These are phyloP conservation scores for Rhizomucor pusillus DNA, from an alignment of 371 early-diverging fungal species.

Conservation along the genomic window DNA sequence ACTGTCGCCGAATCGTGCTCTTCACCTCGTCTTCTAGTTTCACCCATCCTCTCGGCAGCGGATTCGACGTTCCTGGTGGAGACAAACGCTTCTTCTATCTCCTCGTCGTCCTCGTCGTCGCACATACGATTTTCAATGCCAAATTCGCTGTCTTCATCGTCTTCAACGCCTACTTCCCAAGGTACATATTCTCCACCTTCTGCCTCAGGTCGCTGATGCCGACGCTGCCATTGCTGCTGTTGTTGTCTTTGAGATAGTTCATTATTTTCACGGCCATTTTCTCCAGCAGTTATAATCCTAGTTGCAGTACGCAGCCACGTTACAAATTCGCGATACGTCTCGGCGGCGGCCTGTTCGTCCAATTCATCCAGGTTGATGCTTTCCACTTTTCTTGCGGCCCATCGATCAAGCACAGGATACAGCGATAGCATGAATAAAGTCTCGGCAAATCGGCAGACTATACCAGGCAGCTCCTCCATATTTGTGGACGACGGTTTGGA, in stretches of 20 bases:
- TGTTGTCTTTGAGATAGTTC: too few relatives aligned
- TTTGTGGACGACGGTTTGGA: background rate
- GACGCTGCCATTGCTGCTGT: too few relatives aligned
- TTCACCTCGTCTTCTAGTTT: constrained; percentile 29
- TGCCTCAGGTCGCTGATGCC: background rate
- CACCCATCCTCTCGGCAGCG: constrained; percentile 27
- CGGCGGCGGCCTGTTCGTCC: constrained; percentile 18
- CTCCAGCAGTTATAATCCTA: background rate
- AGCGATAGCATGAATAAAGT: constrained; percentile 23
- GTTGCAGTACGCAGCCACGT: constrained; percentile 17
- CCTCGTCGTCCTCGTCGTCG: constrained; percentile 9
- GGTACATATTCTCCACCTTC: background rate
- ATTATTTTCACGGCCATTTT: background rate
- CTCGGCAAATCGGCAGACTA: constrained; percentile 20
- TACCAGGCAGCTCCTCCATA: constrained; percentile 11
- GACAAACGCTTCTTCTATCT: constrained; percentile 4
- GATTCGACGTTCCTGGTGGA: constrained; percentile 20
- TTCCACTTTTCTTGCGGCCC: constrained; percentile 17
- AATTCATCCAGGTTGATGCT: constrained; percentile 16
- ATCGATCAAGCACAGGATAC: constrained; percentile 30
- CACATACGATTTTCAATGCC: background rate
- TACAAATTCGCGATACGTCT: constrained; percentile 20
- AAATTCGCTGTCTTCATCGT: background rate
- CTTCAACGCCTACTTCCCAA: background rate
- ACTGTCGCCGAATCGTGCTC: constrained; percentile 17